Percentiles rank a stretch among this genome's conserved stretches.
These are phyloP conservation scores for Cladophialophora psammophila DNA, from an alignment of 2,329 filamentous ascomycete species.

Conservation along the genomic window DNA sequence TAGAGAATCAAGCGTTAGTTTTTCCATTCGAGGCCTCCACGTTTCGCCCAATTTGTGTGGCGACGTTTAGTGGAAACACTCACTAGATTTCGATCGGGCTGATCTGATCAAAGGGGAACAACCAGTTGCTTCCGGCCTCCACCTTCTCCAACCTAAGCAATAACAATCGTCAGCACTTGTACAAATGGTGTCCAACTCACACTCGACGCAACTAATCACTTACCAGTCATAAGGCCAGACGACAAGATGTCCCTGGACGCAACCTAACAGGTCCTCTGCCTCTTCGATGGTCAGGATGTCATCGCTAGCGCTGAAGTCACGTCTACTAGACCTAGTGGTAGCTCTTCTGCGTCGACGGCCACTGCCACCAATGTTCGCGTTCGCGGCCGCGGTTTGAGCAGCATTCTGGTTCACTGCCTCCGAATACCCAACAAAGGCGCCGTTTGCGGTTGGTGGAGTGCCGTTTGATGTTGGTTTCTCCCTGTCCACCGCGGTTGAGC, in stretches of 20 bases:
- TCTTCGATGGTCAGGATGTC: conserved; percentile 78
- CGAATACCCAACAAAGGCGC: conserved; percentile 32
- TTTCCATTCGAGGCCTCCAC: not conserved
- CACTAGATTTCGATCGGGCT: conserved; percentile 97
- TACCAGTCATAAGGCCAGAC: conserved; percentile 93
- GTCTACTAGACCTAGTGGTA: conserved; percentile 55
- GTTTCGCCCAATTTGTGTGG: not conserved
- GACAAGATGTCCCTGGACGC: conserved; percentile 88
- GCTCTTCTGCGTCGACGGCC: conserved; percentile 52
- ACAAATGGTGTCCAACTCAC: not conserved
- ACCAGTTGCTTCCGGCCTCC: conserved; percentile 92
- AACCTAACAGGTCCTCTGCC: conserved; percentile 78
- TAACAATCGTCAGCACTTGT: conserved; percentile 27
- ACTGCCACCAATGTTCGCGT: conserved; percentile 13
- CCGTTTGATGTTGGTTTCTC: conserved; percentile 25
- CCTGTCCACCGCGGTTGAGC: conserved; percentile 34
- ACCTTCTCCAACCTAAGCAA: conserved; percentile 76
- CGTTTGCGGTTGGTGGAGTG: conserved; percentile 25
- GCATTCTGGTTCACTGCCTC: conserved; percentile 32
- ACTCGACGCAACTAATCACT: conserved; percentile 38
- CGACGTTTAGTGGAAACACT: conserved; percentile 48
- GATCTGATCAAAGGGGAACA: conserved; percentile 94
- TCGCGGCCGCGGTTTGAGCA: conserved; percentile 12
- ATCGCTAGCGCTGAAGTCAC: conserved; percentile 65
- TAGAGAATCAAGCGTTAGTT: not conserved